These are phyloP conservation scores for Eremochloa ophiuroides DNA, from an alignment of 176 grass and related monocot genomes.

Conservation along the genomic window DNA sequence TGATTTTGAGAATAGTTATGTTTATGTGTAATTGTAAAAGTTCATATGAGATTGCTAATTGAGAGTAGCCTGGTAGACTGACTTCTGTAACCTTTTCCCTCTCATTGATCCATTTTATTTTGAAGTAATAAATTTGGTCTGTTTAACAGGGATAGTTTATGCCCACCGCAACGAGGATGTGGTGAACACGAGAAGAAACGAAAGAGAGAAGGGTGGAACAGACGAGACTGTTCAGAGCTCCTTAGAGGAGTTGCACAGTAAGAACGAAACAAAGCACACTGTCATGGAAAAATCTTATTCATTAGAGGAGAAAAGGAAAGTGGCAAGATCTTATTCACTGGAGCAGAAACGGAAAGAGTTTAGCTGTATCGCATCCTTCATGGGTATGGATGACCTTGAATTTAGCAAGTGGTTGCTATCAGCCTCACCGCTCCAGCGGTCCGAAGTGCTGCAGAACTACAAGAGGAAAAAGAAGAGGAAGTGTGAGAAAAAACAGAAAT, in stretches of 20 bases:
- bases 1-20: not conserved
- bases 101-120: not conserved
- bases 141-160: conserved; percentile 76
- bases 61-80: not conserved
- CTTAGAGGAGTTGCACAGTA: conserved; percentile 16
- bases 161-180: conserved; percentile 87
- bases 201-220: not conserved
- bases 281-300: conserved; percentile 16
- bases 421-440: conserved; percentile 44
- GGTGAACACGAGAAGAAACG: conserved; percentile 46
- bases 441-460: conserved; percentile 52
- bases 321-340: conserved; percentile 6
- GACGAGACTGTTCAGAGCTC: conserved; percentile 13
- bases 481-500: not conserved
- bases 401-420: conserved; percentile 86
- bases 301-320: conserved; percentile 52
- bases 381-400: conserved; percentile 72
- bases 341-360: conserved; percentile 80
- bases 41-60: not conserved
- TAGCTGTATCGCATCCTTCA: conserved; percentile 44
- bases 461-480: conserved; percentile 57
- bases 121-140: conserved; percentile 9
- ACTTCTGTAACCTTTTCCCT: not conserved
- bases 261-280: conserved; percentile 9
- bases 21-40: not conserved